These are phyloP conservation scores for Ambrosiella xylebori DNA, from an alignment of 2,329 filamentous ascomycete species.

Conservation along the genomic window DNA sequence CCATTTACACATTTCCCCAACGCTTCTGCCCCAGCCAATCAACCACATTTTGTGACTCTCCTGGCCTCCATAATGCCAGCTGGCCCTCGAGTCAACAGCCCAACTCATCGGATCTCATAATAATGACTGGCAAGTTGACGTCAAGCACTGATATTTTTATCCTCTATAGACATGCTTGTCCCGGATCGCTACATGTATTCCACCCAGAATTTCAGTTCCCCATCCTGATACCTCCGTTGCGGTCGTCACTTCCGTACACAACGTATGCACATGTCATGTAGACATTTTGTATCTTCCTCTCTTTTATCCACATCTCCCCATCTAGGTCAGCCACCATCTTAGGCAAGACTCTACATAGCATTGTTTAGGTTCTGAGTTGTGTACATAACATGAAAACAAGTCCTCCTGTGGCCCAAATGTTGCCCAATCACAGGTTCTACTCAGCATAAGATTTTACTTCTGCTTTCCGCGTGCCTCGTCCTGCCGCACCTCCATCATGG, in stretches of 20 bases:
- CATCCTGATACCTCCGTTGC: neutral
- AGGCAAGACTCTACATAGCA: neutral
- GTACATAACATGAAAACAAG: too few relatives aligned
- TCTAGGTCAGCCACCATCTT: neutral
- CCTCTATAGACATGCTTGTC: neutral
- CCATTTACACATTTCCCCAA: too few relatives aligned
- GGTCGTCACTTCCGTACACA: neutral
- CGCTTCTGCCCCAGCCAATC: neutral
- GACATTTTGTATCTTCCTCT: neutral
- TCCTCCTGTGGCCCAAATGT: neutral
- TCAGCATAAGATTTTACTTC: neutral
- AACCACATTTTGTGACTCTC: neutral
- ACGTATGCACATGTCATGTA: neutral
- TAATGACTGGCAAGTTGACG: neutral
- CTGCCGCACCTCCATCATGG: neutral
- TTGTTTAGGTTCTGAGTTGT: neutral
- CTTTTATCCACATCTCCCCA: neutral
- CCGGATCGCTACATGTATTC: neutral
- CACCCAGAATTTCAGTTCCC: neutral
- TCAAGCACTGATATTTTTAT: neutral
- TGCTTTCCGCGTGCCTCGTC: neutral
- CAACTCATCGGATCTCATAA: neutral
- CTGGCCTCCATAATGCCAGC: neutral
- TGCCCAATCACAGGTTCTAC: neutral
- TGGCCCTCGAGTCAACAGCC: neutral